Base-by-base conservation (phyloP, 768 basidiomycete species). In the Tulasnella sp. region DNA sequence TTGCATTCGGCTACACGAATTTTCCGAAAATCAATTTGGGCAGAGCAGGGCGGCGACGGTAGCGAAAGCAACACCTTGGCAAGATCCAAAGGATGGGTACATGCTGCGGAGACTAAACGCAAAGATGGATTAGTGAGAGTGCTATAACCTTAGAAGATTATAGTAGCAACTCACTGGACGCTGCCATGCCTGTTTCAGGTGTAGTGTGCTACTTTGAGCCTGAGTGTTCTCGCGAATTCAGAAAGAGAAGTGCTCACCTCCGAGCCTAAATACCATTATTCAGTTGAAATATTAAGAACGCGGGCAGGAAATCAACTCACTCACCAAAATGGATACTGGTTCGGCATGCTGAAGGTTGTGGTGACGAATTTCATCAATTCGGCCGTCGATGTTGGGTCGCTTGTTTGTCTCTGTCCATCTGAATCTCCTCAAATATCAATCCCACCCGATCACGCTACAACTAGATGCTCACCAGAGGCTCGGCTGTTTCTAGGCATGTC, bases 401-500 rank as follows among this genome's bases (percentile, higher is more conserved):
- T 38, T 38, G 15, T 38, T 38, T 38, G 34, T 38, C 34, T 15
- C 34, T 15, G 34, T 15, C 21, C 34, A 43, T 19, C 30, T 43
- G 44, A n/a, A n/a, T n/a, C n/a, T n/a, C n/a, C n/a, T n/a, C 27
- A 43, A 56, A 22, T 43, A 19, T 4, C 54, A 43, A 38, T 38
- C 54, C 27, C 21, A 30, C 49, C 17, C 49, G 19, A 8, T 51
- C 19, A 4, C 17, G 4, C 29, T 19, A 11, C 22, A 51, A 4
- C 22, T 25, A 30, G 31, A 59, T 59, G 57, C 41, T 49, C 45
- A 29, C 27, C 27, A 50, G 82, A 68, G 77, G 76, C 68, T 71
- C 81, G 66, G 73, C 78, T 71, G 76, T 77, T 66, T 75, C 77
- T 46, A 78, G 77, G 72, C 79, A 76, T 65, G 75, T 24, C 19